Evolutionary conservation across 139 green algal species (phyloP), one percentile per base, ranked within the genome.

Genomic region (Mychonastes homosphaera): DNA sequence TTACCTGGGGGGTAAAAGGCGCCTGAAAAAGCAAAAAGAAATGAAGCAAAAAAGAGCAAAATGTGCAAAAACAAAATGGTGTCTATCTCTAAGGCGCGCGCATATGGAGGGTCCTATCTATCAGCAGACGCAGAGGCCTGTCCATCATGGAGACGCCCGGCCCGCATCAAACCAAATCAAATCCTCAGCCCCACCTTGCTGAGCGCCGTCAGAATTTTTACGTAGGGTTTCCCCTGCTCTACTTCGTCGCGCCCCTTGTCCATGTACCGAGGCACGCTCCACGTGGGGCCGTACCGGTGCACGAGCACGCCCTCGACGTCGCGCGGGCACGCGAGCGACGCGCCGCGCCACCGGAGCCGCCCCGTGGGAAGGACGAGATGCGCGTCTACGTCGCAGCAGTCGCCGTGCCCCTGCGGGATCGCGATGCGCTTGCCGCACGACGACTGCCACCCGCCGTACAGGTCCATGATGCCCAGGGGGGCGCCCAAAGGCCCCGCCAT

Each of bases 391-490:
- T 72, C 52, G 56, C 51, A 67, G 12, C 54, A 33, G 43, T 77
- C 64, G 1, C 64, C 69, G 24, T 73, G 69, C 2, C 69, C 69
- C 39, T 63, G 63, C 35, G 67, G 59, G 6, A 76, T 57, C 1
- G 33, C 27, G 16, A 75, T 27, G 28, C 59, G 26, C n/a, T n/a
- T n/a, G n/a, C n/a, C n/a, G 33, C 33, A 40, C 23, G 33, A 15
- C 7, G 33, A 41, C 3, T 35, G 29, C 43, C 33, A 43, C 12
- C 56, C 0, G 27, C 13, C 41, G 41, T 48, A 48, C 58, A 76
- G 44, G 58, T 76, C 69, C 33, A 65, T 61, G 35, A 79, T 69
- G 35, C 67, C 72, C 19, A 79, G 58, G n/a, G n/a, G n/a, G n/a
- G n/a, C n/a, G n/a, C n/a, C n/a, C n/a, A n/a, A n/a, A n/a, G n/a